Percentiles rank a stretch among this genome's conserved stretches.
Conservation (phyloP, 2,329 filamentous ascomycete species). For the Epicoccum nigrum region DNA sequence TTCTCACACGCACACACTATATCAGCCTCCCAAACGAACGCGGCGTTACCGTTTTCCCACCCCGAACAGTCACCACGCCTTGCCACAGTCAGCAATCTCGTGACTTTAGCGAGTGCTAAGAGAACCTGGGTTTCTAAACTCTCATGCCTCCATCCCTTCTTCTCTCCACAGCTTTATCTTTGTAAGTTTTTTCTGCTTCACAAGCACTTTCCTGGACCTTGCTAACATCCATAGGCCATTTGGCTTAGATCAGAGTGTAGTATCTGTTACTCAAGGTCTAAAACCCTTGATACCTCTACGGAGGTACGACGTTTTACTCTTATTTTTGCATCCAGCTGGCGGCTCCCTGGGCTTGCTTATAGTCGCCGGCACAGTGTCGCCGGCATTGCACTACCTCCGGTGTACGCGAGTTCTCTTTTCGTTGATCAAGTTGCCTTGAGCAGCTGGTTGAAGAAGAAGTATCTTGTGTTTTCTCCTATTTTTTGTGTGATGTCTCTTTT, state of each 20-base stretch:
- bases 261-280: constrained; percentile 7
- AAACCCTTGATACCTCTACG: constrained; percentile 5
- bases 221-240: constrained; percentile 1
- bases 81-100: too few species aligned
- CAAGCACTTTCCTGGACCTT: neutral
- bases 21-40: too few species aligned
- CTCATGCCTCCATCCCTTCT: too few species aligned
- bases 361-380: constrained; percentile 30
- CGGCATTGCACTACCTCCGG: constrained; percentile 28
- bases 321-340: constrained; percentile 23
- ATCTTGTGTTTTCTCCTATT: too few species aligned
- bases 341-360: constrained; percentile 21
- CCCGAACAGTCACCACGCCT: too few species aligned
- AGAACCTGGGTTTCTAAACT: too few species aligned
- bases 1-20: too few species aligned
- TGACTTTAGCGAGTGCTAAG: too few species aligned
- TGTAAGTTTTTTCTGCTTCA: neutral
- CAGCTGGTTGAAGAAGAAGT: neutral
- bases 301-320: neutral
- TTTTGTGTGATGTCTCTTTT: too few species aligned
- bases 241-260: constrained; percentile 18
- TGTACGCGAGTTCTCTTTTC: constrained; percentile 53
- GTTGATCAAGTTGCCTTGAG: constrained; percentile 59
- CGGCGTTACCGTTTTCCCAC: too few species aligned
- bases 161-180: too few species aligned